These are phyloP conservation scores for Puccinia horiana DNA, from an alignment of 1,284 basidiomycete species.

Conservation along the genomic window DNA sequence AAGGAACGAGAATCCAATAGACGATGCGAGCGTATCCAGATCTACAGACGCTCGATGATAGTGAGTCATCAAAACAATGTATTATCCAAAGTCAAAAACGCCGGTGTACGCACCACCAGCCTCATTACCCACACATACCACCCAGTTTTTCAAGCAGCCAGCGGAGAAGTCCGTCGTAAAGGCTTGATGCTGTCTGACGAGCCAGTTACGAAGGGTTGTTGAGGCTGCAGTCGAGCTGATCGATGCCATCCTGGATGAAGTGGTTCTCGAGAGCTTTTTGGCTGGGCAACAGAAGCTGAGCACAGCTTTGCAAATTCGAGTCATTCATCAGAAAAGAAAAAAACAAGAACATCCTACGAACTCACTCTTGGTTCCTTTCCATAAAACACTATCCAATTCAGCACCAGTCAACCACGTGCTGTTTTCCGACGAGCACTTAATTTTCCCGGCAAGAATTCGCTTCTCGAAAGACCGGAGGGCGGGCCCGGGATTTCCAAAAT, in stretches of 20 bases:
- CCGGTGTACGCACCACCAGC: slow-evolving; percentile 29
- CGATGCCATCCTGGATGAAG: not conserved
- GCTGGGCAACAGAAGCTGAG: too few species aligned
- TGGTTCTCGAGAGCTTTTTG: too few species aligned
- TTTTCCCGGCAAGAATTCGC: too few species aligned
- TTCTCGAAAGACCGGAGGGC: too few species aligned
- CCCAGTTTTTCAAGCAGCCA: slow-evolving; percentile 26
- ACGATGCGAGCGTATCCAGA: slow-evolving; percentile 79
- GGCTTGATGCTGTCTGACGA: slow-evolving; percentile 26
- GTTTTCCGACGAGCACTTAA: too few species aligned
- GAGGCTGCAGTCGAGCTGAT: not conserved
- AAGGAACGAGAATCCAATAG: slow-evolving; percentile 78
- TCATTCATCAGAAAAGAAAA: too few species aligned
- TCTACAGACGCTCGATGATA: slow-evolving; percentile 63
- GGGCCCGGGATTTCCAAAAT: too few species aligned
- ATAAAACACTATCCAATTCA: too few species aligned
- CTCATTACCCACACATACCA: slow-evolving; percentile 47
- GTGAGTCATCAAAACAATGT: not conserved
- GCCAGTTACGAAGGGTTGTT: slow-evolving; percentile 24
- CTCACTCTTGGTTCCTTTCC: too few species aligned
- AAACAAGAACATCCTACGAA: too few species aligned
- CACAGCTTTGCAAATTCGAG: too few species aligned
- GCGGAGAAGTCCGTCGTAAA: slow-evolving; percentile 7
- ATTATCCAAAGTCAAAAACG: not conserved
- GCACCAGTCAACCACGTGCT: too few species aligned